Conservation (phyloP, 495 filamentous ascomycete genomes). For the Echria macrotheca region DNA sequence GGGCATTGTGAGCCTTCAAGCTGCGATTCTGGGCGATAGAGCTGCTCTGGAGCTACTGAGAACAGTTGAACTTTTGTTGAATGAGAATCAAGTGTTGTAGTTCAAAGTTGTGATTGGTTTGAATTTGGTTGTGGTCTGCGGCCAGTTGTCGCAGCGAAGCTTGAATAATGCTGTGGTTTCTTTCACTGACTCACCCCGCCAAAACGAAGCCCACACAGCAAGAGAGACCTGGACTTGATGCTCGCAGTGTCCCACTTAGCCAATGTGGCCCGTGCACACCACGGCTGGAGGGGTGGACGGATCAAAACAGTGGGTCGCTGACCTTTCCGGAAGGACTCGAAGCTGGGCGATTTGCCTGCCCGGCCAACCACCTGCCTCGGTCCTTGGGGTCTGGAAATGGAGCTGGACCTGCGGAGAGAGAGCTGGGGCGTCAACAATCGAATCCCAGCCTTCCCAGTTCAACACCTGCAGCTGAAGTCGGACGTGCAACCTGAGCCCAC, state of each 20-base stretch:
- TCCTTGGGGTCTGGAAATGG: slow-evolving; percentile 20
- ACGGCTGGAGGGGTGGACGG: not conserved
- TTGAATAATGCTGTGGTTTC: slow-evolving; percentile 10
- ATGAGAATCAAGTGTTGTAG: too few relatives aligned
- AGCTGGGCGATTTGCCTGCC: slow-evolving; percentile 14
- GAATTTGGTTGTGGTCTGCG: too few relatives aligned
- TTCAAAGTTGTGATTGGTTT: too few relatives aligned
- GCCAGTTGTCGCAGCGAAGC: too few relatives aligned
- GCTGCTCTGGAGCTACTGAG: not conserved
- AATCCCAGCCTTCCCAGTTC: slow-evolving; percentile 24
- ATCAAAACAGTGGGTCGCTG: not conserved
- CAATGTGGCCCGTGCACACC: slow-evolving; percentile 3
- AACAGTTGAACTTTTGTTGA: too few relatives aligned
- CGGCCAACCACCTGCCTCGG: slow-evolving; percentile 34
- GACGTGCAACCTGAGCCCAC: not conserved
- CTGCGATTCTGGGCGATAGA: not conserved
- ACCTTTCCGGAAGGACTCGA: not conserved
- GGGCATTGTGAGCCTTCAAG: slow-evolving; percentile 47
- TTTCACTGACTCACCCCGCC: slow-evolving; percentile 7
- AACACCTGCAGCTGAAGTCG: too few relatives aligned
- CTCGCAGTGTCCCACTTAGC: not conserved
- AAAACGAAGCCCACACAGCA: not conserved
- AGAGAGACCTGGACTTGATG: not conserved
- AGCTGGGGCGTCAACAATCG: slow-evolving; percentile 26
- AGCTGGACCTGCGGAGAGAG: slow-evolving; percentile 20